A percentile compares a stretch with the other conserved stretches of the same genome.
Evolutionary conservation across 2,329 filamentous ascomycete species (phyloP).

Genomic region (Sporothrix schenckii): DNA sequence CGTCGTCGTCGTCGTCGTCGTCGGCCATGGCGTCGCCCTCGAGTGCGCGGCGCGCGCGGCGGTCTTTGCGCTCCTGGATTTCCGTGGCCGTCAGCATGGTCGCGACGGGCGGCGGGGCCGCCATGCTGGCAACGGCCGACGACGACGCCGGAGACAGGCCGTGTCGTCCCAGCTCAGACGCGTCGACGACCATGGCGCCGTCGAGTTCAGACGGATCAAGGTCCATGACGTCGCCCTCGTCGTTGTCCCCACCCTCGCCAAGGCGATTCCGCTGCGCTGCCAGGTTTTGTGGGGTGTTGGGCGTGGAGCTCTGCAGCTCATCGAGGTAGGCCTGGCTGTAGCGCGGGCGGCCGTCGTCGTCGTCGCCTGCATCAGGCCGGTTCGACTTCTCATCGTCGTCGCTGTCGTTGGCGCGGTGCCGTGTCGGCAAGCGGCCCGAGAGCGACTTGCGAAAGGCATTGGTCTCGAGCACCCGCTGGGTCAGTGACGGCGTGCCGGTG

Average conservation of each 20-base stretch:
- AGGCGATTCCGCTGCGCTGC: slow-evolving; percentile 44
- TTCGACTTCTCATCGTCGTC: slow-evolving; percentile 49
- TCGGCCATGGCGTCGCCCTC: slow-evolving; percentile 65
- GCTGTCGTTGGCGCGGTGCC: slow-evolving; percentile 45
- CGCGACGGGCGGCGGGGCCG: slow-evolving; percentile 41
- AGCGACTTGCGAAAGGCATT: slow-evolving; percentile 49
- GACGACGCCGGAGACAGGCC: slow-evolving; percentile 34
- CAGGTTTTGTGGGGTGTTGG: slow-evolving; percentile 73
- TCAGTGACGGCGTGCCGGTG: slow-evolving; percentile 20
- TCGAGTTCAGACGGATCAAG: slow-evolving; percentile 64
- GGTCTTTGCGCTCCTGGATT: slow-evolving; percentile 87
- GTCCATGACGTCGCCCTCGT: slow-evolving; percentile 57
- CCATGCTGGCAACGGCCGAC: slow-evolving; percentile 31
- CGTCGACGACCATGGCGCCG: slow-evolving; percentile 65
- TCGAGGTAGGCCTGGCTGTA: slow-evolving; percentile 88
- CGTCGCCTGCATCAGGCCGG: slow-evolving; percentile 53
- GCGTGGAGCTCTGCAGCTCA: slow-evolving; percentile 83
- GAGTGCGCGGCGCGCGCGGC: slow-evolving; percentile 77
- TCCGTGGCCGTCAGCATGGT: slow-evolving; percentile 78
- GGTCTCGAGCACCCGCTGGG: slow-evolving; percentile 43
- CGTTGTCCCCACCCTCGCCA: slow-evolving; percentile 46
- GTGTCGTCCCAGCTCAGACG: slow-evolving; percentile 43
- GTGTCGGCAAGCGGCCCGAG: slow-evolving; percentile 57
- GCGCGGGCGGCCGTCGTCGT: slow-evolving; percentile 69
- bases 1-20: slow-evolving; percentile 56